Percentiles rank a stretch among this genome's conserved stretches.
phyloP scores from a whole-genome alignment of 2,329 filamentous ascomycete genomes.

The Aureobasidium sp. region DNA sequence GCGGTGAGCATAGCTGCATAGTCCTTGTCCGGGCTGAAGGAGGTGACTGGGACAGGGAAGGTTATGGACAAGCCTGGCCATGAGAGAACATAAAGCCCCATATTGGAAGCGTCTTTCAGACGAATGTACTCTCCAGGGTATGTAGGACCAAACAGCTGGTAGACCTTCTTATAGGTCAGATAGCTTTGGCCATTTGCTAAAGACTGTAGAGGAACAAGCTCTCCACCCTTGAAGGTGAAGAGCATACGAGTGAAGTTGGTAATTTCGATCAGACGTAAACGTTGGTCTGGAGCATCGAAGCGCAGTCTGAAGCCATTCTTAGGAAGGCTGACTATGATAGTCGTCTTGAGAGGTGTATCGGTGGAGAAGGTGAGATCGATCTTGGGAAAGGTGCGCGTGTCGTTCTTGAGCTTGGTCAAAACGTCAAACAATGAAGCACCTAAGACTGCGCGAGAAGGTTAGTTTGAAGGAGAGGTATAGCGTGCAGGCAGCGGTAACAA shows the following conservation, averaged over 20 bases:
- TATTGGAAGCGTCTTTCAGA: conserved; percentile 46
- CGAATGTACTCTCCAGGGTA: conserved; percentile 89
- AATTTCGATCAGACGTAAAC: conserved; percentile 83
- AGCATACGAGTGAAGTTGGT: conserved; percentile 80
- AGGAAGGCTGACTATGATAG: conserved; percentile 68
- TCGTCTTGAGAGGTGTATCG: conserved; percentile 64
- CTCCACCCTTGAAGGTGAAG: conserved; percentile 62
- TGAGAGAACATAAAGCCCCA: conserved; percentile 80
- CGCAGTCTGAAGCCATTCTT: conserved; percentile 82
- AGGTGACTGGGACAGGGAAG: conserved; percentile 67
- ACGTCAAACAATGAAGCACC: conserved; percentile 89
- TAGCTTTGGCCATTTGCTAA: conserved; percentile 62
- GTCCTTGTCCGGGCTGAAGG: conserved; percentile 69
- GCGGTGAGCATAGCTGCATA: conserved; percentile 82
- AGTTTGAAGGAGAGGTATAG: not conserved
- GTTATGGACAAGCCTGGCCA: conserved; percentile 93
- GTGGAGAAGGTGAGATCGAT: conserved; percentile 77
- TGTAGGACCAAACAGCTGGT: conserved; percentile 88
- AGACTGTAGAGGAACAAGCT: conserved; percentile 15
- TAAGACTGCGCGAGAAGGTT: conserved; percentile 53
- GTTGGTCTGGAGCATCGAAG: conserved; percentile 90
- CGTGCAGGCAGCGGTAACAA: not conserved
- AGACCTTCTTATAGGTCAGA: conserved; percentile 51
- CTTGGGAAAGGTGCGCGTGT: conserved; percentile 73
- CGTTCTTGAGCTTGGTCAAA: conserved; percentile 78